phyloP scores from a whole-genome alignment of 257 asterid species.

The Forsythia suspensa region DNA sequence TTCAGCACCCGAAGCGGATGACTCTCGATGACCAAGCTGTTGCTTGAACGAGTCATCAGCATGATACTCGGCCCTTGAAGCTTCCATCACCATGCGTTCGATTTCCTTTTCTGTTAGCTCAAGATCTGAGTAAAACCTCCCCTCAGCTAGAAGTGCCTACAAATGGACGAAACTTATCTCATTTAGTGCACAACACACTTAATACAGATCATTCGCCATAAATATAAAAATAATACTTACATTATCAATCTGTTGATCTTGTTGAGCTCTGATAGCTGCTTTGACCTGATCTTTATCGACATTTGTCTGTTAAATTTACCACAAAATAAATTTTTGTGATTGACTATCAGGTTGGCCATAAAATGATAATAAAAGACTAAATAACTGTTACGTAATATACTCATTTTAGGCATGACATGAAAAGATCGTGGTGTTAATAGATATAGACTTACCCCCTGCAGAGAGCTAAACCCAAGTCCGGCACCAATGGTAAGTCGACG shows the following conservation, averaged over 20 bases:
- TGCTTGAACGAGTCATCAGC: constrained; percentile 66
- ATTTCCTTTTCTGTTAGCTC: constrained; percentile 98
- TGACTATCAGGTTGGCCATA: not conserved
- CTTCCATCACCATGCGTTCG: constrained; percentile 96
- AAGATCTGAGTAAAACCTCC: constrained; percentile 93
- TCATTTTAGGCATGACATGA: not conserved
- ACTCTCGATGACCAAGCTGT: constrained; percentile 61
- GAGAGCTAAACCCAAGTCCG: constrained; percentile 90
- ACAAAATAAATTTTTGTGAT: not conserved
- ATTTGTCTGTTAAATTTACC: constrained; percentile 47
- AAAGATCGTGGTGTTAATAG: not conserved
- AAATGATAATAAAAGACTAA: not conserved
- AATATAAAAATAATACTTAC: constrained; percentile 33
- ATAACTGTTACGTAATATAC: not conserved
- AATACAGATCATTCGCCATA: not conserved
- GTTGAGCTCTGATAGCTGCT: constrained; percentile 98
- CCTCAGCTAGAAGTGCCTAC: constrained; percentile 98
- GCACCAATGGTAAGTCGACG: constrained; percentile 80
- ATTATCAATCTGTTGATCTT: constrained; percentile 95
- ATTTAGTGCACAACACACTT: constrained; percentile 1
- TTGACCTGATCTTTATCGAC: constrained; percentile 86
- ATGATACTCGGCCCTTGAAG: constrained; percentile 91
- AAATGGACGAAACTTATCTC: constrained; percentile 15
- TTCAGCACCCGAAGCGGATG: constrained; percentile 88
- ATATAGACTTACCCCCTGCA: constrained; percentile 73